Evolutionary conservation across 2,329 filamentous ascomycete genomes (phyloP).

Genomic region (Arthrobotrys pseudoclavata): DNA sequence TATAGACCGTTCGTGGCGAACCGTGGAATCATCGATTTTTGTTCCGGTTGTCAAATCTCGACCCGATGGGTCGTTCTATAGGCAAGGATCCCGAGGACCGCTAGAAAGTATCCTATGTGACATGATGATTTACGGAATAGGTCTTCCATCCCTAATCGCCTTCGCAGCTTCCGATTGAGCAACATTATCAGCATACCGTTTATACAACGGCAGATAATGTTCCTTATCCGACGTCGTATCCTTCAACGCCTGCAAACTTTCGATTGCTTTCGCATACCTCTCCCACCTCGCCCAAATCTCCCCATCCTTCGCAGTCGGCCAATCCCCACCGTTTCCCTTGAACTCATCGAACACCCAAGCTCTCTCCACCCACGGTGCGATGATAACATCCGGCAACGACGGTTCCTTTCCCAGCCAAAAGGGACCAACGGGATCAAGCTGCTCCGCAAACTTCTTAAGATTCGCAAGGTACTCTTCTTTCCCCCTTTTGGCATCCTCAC

Average conservation of each 20-base stretch:
- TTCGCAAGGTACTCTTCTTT: conserved; percentile 73
- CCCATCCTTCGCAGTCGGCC: conserved; percentile 69
- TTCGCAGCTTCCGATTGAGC: conserved; percentile 75
- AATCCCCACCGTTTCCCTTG: conserved; percentile 73
- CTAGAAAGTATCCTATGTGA: background rate
- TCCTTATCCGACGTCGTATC: conserved; percentile 78
- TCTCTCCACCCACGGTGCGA: conserved; percentile 80
- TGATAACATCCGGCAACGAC: conserved; percentile 77
- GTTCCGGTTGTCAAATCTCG: background rate
- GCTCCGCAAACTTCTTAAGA: conserved; percentile 73
- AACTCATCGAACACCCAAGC: conserved; percentile 82
- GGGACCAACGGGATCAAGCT: conserved; percentile 75
- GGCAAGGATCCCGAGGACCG: no score
- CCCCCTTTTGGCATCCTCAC: conserved; percentile 69
- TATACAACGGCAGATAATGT: conserved; percentile 78
- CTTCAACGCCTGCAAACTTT: conserved; percentile 74
- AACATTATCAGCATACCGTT: conserved; percentile 76
- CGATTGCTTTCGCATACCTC: conserved; percentile 74
- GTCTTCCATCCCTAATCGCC: conserved; percentile 74
- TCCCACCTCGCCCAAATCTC: conserved; percentile 76
- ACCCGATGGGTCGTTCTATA: background rate
- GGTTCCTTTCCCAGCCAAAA: conserved; percentile 77
- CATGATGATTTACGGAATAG: conserved; percentile 70
- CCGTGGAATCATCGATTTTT: conserved; percentile 4
- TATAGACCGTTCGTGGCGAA: background rate